Percentiles rank a stretch among this genome's conserved stretches.
Conservation (phyloP, 2,329 filamentous ascomycete species). For the Calonectria montana region DNA sequence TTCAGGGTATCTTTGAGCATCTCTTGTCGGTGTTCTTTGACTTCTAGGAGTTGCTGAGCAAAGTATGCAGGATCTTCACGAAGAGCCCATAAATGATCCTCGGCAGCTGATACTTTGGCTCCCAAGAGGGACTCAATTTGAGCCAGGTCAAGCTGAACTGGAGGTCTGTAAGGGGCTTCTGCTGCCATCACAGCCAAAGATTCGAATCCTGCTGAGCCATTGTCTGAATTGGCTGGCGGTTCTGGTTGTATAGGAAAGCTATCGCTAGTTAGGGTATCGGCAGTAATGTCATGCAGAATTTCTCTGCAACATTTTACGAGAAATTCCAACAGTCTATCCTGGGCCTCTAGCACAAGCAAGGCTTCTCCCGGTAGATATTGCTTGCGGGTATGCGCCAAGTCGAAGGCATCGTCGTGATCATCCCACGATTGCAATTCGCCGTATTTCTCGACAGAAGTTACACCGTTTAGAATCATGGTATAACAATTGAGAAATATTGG, state of each 20-base stretch:
- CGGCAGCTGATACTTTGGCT: slow-evolving; percentile 53
- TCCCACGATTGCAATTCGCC: slow-evolving; percentile 50
- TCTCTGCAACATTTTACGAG: slow-evolving; percentile 58
- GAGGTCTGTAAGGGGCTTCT: slow-evolving; percentile 65
- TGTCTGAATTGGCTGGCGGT: slow-evolving; percentile 46
- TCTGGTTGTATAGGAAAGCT: slow-evolving; percentile 50
- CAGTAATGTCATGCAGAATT: slow-evolving; percentile 64
- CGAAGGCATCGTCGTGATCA: slow-evolving; percentile 49
- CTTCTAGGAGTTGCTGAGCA: slow-evolving; percentile 53
- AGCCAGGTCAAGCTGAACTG: slow-evolving; percentile 57
- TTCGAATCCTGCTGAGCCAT: slow-evolving; percentile 46
- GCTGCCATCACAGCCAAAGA: slow-evolving; percentile 54
- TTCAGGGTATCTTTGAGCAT: slow-evolving; percentile 54
- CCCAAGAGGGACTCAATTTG: slow-evolving; percentile 57
- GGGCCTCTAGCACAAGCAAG: slow-evolving; percentile 62
- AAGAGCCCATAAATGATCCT: slow-evolving; percentile 66
- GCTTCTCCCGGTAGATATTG: slow-evolving; percentile 59
- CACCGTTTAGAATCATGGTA: slow-evolving; percentile 50
- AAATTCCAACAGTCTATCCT: slow-evolving; percentile 60
- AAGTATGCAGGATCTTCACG: slow-evolving; percentile 72
- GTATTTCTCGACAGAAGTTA: slow-evolving; percentile 44
- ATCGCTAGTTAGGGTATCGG: slow-evolving; percentile 42
- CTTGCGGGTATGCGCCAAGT: slow-evolving; percentile 47
- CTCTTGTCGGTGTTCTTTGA: slow-evolving; percentile 59
- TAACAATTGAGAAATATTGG: slow-evolving; percentile 45